Conservation (phyloP, 345 rosid species). For the Ceriops tagal region DNA sequence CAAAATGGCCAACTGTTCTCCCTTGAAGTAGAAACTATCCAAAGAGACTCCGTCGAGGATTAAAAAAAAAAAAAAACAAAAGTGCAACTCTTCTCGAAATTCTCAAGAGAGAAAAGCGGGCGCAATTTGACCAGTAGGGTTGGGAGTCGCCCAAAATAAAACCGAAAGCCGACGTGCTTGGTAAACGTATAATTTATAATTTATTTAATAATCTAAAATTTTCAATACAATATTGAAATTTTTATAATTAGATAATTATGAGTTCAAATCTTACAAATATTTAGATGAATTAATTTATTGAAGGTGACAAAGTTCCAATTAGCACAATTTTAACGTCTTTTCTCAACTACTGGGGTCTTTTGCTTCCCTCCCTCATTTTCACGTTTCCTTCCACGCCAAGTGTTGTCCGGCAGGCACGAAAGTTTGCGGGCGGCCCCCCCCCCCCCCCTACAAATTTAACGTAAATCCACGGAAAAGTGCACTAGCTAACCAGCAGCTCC, state of each 20-base stretch:
- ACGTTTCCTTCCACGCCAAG: constrained; percentile 4
- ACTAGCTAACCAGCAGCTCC: no score
- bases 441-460: neutral
- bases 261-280: no score
- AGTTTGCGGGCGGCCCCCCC: neutral
- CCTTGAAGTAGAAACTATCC: constrained; percentile 30
- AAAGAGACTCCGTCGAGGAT: neutral
- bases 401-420: neutral
- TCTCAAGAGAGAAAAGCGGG: neutral
- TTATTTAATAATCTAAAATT: no score
- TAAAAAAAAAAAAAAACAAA: no score
- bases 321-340: constrained; percentile 1
- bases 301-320: no score
- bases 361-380: neutral
- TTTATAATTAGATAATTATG: no score
- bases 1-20: neutral
- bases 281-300: no score
- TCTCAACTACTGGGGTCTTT: constrained; percentile 6
- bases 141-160: constrained; percentile 20
- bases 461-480: neutral
- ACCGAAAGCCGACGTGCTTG: neutral
- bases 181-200: no score
- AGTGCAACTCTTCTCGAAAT: neutral
- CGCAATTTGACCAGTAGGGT: constrained; percentile 7
- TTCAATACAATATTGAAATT: no score